Evolutionary conservation across 2,329 filamentous ascomycete species (phyloP).

Genomic region (Aspergillus pseudonomiae): DNA sequence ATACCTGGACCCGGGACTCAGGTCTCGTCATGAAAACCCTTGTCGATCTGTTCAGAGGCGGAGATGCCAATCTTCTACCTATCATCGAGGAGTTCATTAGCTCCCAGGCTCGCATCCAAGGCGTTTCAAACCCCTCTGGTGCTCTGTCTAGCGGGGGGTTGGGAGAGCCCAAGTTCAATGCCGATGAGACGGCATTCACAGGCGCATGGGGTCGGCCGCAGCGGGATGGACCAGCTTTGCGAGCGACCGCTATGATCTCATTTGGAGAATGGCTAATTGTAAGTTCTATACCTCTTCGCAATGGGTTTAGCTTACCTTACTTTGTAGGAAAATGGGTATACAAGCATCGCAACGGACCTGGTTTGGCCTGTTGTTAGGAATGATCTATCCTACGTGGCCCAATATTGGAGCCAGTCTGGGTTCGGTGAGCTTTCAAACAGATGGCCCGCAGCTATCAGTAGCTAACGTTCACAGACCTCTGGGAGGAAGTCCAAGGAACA

Average conservation of each 20-base stretch:
- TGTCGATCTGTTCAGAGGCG: conserved; percentile 67
- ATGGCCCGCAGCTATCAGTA: not conserved
- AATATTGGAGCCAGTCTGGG: conserved; percentile 56
- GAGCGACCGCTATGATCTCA: conserved; percentile 71
- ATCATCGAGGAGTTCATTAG: conserved; percentile 70
- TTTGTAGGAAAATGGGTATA: conserved; percentile 55
- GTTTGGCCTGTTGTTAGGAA: conserved; percentile 77
- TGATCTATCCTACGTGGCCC: conserved; percentile 70
- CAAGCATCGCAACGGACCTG: conserved; percentile 55
- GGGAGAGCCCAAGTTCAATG: conserved; percentile 74
- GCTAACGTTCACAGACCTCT: conserved; percentile 57
- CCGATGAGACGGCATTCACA: conserved; percentile 64
- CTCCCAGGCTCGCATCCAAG: conserved; percentile 68
- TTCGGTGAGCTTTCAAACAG: conserved; percentile 52
- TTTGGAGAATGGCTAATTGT: conserved; percentile 73
- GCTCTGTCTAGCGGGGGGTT: conserved; percentile 53
- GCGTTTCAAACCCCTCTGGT: conserved; percentile 70
- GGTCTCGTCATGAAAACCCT: conserved; percentile 71
- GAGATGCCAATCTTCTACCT: conserved; percentile 60
- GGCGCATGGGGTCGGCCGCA: conserved; percentile 76
- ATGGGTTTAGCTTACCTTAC: not conserved
- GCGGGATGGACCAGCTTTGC: conserved; percentile 75
- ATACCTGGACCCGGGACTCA: conserved; percentile 77
- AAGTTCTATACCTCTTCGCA: not conserved
- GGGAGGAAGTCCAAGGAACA: conserved; percentile 77